These are phyloP conservation scores for Dictyostelium capitatum DNA, from an alignment of 78 protist genomes.

Conservation along the genomic window DNA sequence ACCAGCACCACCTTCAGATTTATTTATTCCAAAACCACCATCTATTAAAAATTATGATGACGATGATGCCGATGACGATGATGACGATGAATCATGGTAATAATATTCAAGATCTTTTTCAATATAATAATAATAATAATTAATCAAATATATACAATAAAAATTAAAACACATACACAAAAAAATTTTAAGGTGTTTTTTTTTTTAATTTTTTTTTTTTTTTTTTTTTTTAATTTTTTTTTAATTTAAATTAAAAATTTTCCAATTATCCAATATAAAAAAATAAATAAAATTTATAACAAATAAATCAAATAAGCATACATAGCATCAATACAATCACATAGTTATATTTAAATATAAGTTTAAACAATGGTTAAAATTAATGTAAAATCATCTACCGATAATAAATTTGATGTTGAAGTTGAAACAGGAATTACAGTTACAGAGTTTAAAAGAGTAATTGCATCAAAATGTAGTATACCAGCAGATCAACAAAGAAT, in stretches of 20 bases:
- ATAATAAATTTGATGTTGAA: slow-evolving; percentile 68
- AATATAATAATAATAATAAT: neutral
- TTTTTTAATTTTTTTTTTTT: no score
- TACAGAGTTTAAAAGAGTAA: slow-evolving; percentile 55
- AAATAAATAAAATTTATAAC: neutral
- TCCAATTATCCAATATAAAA: no score
- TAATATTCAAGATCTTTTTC: neutral
- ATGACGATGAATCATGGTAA: slow-evolving; percentile 46
- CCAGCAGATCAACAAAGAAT: slow-evolving; percentile 92
- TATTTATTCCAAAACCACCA: slow-evolving; percentile 29
- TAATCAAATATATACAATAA: neutral
- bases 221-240: no score
- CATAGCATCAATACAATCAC: neutral
- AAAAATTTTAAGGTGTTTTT: no score
- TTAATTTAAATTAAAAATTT: no score
- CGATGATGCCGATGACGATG: slow-evolving; percentile 71
- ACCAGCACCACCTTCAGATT: slow-evolving; percentile 23
- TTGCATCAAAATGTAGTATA: slow-evolving; percentile 57
- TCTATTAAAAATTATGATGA: slow-evolving; percentile 12
- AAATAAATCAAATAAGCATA: neutral
- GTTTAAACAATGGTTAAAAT: slow-evolving; percentile 46
- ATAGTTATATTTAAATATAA: neutral
- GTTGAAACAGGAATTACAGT: slow-evolving; percentile 64
- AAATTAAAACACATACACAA: neutral
- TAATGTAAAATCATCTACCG: slow-evolving; percentile 75